A percentile compares a stretch with the other conserved stretches of the same genome.
These are phyloP conservation scores for Schizopora paradoxa DNA, from an alignment of 1,284 basidiomycete species.

Conservation along the genomic window DNA sequence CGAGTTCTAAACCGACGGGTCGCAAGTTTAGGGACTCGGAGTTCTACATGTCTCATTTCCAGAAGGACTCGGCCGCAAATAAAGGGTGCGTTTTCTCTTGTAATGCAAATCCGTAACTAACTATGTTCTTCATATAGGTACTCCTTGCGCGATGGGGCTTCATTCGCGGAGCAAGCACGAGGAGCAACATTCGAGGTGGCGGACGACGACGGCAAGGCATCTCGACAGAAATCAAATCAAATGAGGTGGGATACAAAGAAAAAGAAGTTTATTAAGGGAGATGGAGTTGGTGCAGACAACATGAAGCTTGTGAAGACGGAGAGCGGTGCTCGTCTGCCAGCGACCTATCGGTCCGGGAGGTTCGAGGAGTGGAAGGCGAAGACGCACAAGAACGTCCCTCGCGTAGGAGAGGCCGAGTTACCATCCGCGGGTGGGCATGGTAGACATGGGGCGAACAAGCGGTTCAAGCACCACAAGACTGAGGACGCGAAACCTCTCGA, in stretches of 20 bases:
- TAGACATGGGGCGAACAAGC: slow-evolving; percentile 43
- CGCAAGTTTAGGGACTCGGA: slow-evolving; percentile 70
- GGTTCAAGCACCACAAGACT: slow-evolving; percentile 65
- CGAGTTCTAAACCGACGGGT: slow-evolving; percentile 41
- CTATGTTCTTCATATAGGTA: slow-evolving; percentile 47
- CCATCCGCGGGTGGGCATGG: slow-evolving; percentile 32
- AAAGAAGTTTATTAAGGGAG: slow-evolving; percentile 89
- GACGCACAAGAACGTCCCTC: slow-evolving; percentile 65
- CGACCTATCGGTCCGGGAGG: slow-evolving; percentile 87
- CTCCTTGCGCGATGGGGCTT: slow-evolving; percentile 78
- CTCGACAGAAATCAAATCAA: slow-evolving; percentile 60
- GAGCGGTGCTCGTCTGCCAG: slow-evolving; percentile 88
- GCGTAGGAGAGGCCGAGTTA: slow-evolving; percentile 74
- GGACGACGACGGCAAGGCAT: slow-evolving; percentile 65
- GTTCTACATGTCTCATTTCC: slow-evolving; percentile 90
- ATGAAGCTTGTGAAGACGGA: slow-evolving; percentile 93
- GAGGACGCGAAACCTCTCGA: slow-evolving; percentile 66
- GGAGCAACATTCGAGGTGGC: slow-evolving; percentile 80
- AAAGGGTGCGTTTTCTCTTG: slow-evolving; percentile 61
- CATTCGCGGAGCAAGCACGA: slow-evolving; percentile 82
- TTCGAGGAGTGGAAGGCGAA: slow-evolving; percentile 95
- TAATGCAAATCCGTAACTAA: too few relatives aligned
- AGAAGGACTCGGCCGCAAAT: slow-evolving; percentile 81
- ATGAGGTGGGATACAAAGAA: slow-evolving; percentile 94
- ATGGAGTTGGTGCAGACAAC: slow-evolving; percentile 85